A percentile compares a stretch with the other conserved stretches of the same genome.
These are phyloP conservation scores for Diutina pseudorugosa DNA, from an alignment of 1,139 yeast genomes.

Conservation along the genomic window DNA sequence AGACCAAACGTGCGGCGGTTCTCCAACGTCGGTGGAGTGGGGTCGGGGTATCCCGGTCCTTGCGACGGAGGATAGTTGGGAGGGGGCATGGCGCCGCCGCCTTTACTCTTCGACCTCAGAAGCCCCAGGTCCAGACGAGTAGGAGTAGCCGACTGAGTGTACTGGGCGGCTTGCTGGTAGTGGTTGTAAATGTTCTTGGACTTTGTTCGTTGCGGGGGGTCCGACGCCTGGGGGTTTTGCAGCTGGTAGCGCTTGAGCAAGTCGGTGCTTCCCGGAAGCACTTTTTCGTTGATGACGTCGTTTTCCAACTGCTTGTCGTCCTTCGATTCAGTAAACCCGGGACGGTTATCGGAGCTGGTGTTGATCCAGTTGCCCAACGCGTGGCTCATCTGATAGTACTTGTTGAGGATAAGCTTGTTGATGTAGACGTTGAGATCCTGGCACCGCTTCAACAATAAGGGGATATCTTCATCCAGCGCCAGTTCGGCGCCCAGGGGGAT, in stretches of 20 bases:
- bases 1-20: not conserved
- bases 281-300: constrained; percentile 9
- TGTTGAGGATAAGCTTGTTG: constrained; percentile 16
- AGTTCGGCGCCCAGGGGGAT: constrained; percentile 14
- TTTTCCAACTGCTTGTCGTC: constrained; percentile 8
- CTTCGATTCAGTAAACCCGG: constrained; percentile 8
- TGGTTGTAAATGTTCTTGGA: constrained; percentile 14
- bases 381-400: constrained; percentile 16
- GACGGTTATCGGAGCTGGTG: constrained; percentile 7
- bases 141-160: not conserved
- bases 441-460: constrained; percentile 15
- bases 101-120: not conserved
- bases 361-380: constrained; percentile 24
- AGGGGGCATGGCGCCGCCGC: not conserved
- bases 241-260: constrained; percentile 7
- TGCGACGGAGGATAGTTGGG: not conserved
- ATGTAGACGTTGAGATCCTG: constrained; percentile 24
- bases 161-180: constrained; percentile 11
- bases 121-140: not conserved
- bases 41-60: not conserved
- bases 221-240: constrained; percentile 5
- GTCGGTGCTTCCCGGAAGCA: constrained; percentile 9
- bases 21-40: not conserved
- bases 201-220: constrained; percentile 10
- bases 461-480: constrained; percentile 9